A percentile compares a stretch with the other conserved stretches of the same genome.
These are phyloP conservation scores for Pecoramyces ruminantium DNA, from an alignment of 192 early-diverging fungal species.

Conservation along the genomic window DNA sequence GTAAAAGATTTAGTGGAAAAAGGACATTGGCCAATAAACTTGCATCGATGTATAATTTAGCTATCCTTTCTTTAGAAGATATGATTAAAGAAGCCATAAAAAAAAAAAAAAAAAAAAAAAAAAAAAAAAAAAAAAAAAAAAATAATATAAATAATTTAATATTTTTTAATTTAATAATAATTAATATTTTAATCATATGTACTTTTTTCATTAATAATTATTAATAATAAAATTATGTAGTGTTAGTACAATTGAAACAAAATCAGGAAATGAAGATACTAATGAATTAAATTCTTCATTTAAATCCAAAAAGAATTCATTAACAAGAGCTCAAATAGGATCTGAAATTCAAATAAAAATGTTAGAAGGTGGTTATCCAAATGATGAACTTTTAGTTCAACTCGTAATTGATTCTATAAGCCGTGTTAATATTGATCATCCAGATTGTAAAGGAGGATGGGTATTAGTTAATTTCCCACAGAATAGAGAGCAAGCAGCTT, in stretches of 20 bases:
- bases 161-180: background rate
- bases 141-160: background rate
- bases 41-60: constrained; percentile 13
- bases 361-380: constrained; percentile 20
- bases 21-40: constrained; percentile 15
- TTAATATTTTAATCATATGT: no score
- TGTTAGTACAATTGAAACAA: no score
- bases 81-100: constrained; percentile 25
- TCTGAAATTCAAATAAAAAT: constrained; percentile 24
- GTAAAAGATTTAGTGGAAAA: constrained; percentile 34
- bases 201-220: no score
- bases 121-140: constrained; percentile 1
- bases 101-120: constrained; percentile 7
- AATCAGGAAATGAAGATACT: no score
- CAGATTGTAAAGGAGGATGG: constrained; percentile 15
- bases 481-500: constrained; percentile 25
- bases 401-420: constrained; percentile 31
- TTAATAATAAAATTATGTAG: no score
- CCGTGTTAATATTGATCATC: constrained; percentile 1
- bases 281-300: no score
- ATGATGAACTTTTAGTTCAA: constrained; percentile 24
- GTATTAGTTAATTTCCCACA: constrained; percentile 33
- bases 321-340: constrained; percentile 6
- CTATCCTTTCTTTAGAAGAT: constrained; percentile 16
- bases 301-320: no score